Conservation (phyloP, 805 yeast species). For the Ogataea siamensis region DNA sequence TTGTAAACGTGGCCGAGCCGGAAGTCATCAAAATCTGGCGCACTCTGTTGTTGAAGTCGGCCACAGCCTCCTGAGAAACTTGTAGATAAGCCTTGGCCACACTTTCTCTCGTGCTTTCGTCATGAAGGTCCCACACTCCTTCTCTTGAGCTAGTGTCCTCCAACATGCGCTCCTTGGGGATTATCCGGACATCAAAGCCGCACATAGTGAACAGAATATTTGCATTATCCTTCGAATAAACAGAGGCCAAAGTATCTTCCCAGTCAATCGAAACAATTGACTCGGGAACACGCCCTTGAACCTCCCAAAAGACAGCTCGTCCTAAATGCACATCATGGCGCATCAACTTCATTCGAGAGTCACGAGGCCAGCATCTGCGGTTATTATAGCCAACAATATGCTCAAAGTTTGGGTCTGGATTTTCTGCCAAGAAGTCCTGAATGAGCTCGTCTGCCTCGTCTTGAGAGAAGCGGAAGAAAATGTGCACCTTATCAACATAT, state of each 20-base stretch:
- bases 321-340: slow-evolving; percentile 91
- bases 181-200: slow-evolving; percentile 89
- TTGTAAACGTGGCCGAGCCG: slow-evolving; percentile 93
- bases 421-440: slow-evolving; percentile 73
- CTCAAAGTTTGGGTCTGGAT: slow-evolving; percentile 92
- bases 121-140: slow-evolving; percentile 87
- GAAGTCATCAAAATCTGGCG: slow-evolving; percentile 92
- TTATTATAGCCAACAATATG: slow-evolving; percentile 83
- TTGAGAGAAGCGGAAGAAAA: slow-evolving; percentile 71
- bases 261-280: slow-evolving; percentile 72
- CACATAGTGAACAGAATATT: slow-evolving; percentile 86
- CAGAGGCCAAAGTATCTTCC: slow-evolving; percentile 81
- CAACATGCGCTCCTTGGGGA: slow-evolving; percentile 65
- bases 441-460: slow-evolving; percentile 75
- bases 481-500: slow-evolving; percentile 76
- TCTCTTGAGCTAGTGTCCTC: slow-evolving; percentile 60
- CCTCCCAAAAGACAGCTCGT: slow-evolving; percentile 89
- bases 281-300: slow-evolving; percentile 73
- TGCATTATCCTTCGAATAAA: slow-evolving; percentile 87
- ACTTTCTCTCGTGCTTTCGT: slow-evolving; percentile 71
- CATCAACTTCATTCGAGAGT: slow-evolving; percentile 85
- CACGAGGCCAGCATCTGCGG: slow-evolving; percentile 93
- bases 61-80: slow-evolving; percentile 79
- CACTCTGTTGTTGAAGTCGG: slow-evolving; percentile 75
- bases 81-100: slow-evolving; percentile 86